Percentiles rank a stretch among this genome's conserved stretches.
Evolutionary conservation across 2,329 filamentous ascomycete species (phyloP).

Genomic region (Monosporascus sp.): DNA sequence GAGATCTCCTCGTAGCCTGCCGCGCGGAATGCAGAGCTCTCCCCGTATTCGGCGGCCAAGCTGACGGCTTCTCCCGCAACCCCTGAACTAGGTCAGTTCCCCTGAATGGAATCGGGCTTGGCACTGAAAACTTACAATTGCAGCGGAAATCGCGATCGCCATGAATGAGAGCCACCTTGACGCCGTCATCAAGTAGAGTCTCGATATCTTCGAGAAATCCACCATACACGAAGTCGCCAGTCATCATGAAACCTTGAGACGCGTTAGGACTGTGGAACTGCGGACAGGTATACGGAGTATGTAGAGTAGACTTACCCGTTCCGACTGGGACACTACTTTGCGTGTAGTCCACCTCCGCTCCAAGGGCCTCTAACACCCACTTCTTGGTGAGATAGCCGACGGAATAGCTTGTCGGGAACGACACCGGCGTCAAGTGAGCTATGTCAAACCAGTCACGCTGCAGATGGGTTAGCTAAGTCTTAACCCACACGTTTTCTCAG

Average conservation of each 20-base stretch:
- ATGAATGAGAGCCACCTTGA: slow-evolving; percentile 48
- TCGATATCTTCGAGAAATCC: slow-evolving; percentile 20
- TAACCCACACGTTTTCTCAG: not conserved
- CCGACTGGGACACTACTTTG: slow-evolving; percentile 1
- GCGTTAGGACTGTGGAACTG: slow-evolving; percentile 8
- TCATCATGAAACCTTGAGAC: slow-evolving; percentile 32
- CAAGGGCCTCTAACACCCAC: slow-evolving; percentile 47
- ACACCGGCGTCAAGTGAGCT: slow-evolving; percentile 32
- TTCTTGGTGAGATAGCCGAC: slow-evolving; percentile 47
- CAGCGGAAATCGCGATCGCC: slow-evolving; percentile 48
- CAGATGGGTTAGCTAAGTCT: slow-evolving; percentile 13
- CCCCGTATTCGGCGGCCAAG: slow-evolving; percentile 35
- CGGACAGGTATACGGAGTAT: not conserved
- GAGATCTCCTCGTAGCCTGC: slow-evolving; percentile 40
- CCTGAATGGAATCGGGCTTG: no score
- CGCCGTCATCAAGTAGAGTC: slow-evolving; percentile 45
- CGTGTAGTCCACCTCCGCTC: slow-evolving; percentile 51
- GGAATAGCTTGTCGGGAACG: slow-evolving; percentile 43
- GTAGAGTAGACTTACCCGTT: not conserved
- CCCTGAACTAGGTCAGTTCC: not conserved
- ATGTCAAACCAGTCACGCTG: slow-evolving; percentile 48
- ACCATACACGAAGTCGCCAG: slow-evolving; percentile 10
- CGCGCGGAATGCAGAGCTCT: slow-evolving; percentile 32
- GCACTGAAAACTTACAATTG: slow-evolving; percentile 35
- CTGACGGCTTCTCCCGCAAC: slow-evolving; percentile 41